Evolutionary conservation across 106 monocot genomes (phyloP).

Genomic region (Cymbidium sinense): DNA sequence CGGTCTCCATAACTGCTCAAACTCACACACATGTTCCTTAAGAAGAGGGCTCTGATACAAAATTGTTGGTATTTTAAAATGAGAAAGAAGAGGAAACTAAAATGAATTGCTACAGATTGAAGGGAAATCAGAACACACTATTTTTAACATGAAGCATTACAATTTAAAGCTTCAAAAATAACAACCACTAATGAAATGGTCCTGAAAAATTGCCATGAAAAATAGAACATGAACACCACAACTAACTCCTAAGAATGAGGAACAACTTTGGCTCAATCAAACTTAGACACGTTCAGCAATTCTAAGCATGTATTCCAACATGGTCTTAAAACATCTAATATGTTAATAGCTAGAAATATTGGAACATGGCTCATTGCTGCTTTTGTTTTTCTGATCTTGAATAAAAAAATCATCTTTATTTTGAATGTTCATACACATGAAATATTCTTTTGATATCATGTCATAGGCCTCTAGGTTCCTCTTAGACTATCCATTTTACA

Average conservation of each 20-base stretch:
- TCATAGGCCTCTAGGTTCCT: too few species aligned
- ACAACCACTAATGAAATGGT: not conserved
- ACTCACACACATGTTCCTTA: too few species aligned
- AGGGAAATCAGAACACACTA: not conserved
- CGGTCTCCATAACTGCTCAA: too few species aligned
- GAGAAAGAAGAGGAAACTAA: not conserved
- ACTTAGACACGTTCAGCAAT: not conserved
- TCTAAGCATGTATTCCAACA: conserved; percentile 3
- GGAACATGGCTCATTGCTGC: too few species aligned
- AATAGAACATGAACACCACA: not conserved
- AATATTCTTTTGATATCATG: too few species aligned
- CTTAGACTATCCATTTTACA: too few species aligned
- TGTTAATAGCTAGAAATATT: too few species aligned
- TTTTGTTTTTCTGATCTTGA: too few species aligned
- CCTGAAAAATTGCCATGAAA: not conserved
- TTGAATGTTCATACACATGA: too few species aligned
- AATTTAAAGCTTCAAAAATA: conserved; percentile 3
- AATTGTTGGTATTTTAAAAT: not conserved
- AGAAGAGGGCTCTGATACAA: not conserved
- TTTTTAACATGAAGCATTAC: not conserved
- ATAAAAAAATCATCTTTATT: too few species aligned
- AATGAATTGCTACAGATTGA: not conserved
- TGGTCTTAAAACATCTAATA: too few species aligned
- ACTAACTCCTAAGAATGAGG: not conserved
- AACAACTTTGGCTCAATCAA: not conserved